Percentiles rank a stretch among this genome's conserved stretches.
phyloP scores from a whole-genome alignment of 345 rosid genomes.

The Cardamine occulta region DNA sequence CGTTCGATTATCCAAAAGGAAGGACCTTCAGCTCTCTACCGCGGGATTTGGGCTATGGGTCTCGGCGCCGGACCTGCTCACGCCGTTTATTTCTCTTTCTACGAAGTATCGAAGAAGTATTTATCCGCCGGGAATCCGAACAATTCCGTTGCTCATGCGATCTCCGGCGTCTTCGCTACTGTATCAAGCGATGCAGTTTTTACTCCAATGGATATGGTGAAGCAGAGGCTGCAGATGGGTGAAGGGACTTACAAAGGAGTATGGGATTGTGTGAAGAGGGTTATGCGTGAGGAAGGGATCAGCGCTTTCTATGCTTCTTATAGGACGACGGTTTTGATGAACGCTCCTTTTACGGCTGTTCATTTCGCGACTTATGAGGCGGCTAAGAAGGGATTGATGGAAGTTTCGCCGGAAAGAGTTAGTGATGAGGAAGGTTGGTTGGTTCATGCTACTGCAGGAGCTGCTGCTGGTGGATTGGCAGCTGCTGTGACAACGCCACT shows the following conservation, averaged over 20 bases:
- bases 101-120: constrained; percentile 71
- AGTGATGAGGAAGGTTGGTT: constrained; percentile 65
- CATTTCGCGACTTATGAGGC: constrained; percentile 92
- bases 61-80: constrained; percentile 98
- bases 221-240: constrained; percentile 87
- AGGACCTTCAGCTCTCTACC: constrained; percentile 75
- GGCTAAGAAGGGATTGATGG: constrained; percentile 67
- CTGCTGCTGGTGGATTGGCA: constrained; percentile 84
- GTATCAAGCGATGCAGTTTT: constrained; percentile 87
- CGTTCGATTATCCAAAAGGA: constrained; percentile 69
- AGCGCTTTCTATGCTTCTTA: constrained; percentile 92
- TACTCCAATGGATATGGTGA: constrained; percentile 98
- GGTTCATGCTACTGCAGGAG: constrained; percentile 90
- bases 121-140: constrained; percentile 66
- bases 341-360: constrained; percentile 89
- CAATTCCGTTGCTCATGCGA: constrained; percentile 77
- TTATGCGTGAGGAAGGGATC: constrained; percentile 77
- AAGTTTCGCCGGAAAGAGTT: constrained; percentile 69
- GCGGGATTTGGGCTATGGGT: constrained; percentile 95
- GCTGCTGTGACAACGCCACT: constrained; percentile 85
- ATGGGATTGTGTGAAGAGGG: constrained; percentile 75
- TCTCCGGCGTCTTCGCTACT: constrained; percentile 85
- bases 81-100: constrained; percentile 91
- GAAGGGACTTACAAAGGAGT: constrained; percentile 68
- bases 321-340: constrained; percentile 89